A percentile compares a stretch with the other conserved stretches of the same genome.
Conservation (phyloP, 495 filamentous ascomycete species). For the Mytilinidion resinicola region DNA sequence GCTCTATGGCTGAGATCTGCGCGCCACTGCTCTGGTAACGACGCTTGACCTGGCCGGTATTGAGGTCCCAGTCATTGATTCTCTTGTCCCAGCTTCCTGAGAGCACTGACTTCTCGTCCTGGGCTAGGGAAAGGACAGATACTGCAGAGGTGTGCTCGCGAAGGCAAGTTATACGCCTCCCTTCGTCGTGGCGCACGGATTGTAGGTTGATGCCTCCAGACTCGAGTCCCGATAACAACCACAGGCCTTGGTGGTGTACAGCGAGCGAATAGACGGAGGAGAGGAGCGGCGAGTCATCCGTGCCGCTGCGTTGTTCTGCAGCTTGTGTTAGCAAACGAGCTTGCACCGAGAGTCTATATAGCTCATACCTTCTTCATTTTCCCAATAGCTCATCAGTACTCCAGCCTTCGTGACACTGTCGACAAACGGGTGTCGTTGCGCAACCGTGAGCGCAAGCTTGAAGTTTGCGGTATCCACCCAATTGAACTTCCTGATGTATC, state of each 20-base stretch:
- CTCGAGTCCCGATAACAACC: conserved; percentile 85
- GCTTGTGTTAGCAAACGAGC: background rate
- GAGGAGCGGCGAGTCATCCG: conserved; percentile 46
- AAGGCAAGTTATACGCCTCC: conserved; percentile 74
- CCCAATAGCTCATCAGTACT: conserved; percentile 92
- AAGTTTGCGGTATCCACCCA: conserved; percentile 93
- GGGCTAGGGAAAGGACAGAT: conserved; percentile 72
- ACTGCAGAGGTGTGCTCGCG: conserved; percentile 87
- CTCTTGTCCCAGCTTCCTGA: conserved; percentile 96
- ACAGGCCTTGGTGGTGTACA: conserved; percentile 79
- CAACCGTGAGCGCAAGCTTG: conserved; percentile 88
- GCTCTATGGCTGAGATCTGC: conserved; percentile 84
- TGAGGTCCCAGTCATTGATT: conserved; percentile 91
- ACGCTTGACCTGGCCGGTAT: conserved; percentile 71
- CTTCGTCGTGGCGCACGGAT: conserved; percentile 91
- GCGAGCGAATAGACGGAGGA: conserved; percentile 93
- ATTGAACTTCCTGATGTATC: conserved; percentile 92
- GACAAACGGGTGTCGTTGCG: conserved; percentile 93
- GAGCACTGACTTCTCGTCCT: conserved; percentile 80
- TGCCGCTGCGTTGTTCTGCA: conserved; percentile 24
- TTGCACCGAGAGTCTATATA: background rate
- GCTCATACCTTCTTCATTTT: conserved; percentile 57
- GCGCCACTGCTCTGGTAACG: conserved; percentile 67
- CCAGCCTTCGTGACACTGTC: conserved; percentile 95
- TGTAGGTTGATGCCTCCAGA: conserved; percentile 90